Percentiles rank a stretch among this genome's conserved stretches.
Conservation (phyloP, 371 early-diverging fungal genomes). For the Mortierella sp. region DNA sequence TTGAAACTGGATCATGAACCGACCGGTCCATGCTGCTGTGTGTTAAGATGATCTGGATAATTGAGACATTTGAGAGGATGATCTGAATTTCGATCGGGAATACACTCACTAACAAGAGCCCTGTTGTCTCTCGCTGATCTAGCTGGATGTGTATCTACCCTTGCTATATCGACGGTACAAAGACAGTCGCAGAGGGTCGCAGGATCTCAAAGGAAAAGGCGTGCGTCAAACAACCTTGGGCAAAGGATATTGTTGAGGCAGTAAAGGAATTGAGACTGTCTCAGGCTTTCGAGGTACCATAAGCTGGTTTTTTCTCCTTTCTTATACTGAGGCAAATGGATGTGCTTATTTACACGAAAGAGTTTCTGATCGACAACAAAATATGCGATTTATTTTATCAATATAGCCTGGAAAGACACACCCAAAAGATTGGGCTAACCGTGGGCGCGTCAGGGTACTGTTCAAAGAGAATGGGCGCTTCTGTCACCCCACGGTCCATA, state of each 20-base stretch:
- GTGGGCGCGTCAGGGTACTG: constrained; percentile 69
- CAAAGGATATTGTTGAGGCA: constrained; percentile 76
- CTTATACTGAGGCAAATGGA: background rate
- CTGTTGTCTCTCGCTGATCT: background rate
- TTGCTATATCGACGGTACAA: constrained; percentile 72
- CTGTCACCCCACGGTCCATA: constrained; percentile 46
- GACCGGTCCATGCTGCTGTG: background rate
- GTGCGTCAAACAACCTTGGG: constrained; percentile 68
- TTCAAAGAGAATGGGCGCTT: constrained; percentile 59
- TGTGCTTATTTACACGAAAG: background rate
- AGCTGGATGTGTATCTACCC: constrained; percentile 80
- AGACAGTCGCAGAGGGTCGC: constrained; percentile 64
- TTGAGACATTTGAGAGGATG: background rate
- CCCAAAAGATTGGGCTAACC: constrained; percentile 72
- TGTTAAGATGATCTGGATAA: background rate
- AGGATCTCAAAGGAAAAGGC: constrained; percentile 63
- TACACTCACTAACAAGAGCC: background rate
- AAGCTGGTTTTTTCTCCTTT: background rate
- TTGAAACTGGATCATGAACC: background rate
- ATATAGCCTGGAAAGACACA: constrained; percentile 63
- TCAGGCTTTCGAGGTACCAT: constrained; percentile 68
- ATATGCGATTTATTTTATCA: background rate
- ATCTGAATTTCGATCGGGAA: background rate
- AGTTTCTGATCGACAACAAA: background rate
- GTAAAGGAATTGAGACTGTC: constrained; percentile 67